Percentiles rank a stretch among this genome's conserved stretches.
These are phyloP conservation scores for Tolypocladium ophioglossoides DNA, from an alignment of 2,329 filamentous ascomycete genomes.

Conservation along the genomic window DNA sequence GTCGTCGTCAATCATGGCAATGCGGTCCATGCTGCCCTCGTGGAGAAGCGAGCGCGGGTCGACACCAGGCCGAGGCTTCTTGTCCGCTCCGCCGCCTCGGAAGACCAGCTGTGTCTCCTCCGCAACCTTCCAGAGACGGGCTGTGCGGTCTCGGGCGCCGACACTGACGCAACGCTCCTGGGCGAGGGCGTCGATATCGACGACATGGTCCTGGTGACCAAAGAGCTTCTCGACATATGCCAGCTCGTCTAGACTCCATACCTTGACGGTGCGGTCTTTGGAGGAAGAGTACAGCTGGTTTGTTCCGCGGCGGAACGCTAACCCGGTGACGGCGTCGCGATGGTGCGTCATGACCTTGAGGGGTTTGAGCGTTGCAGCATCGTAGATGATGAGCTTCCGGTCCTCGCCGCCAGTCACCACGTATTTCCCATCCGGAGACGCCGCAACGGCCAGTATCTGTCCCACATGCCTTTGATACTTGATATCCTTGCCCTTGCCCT, in stretches of 20 bases:
- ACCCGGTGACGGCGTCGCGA: conserved; percentile 72
- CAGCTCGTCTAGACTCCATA: conserved; percentile 85
- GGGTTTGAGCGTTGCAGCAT: conserved; percentile 67
- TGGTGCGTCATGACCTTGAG: conserved; percentile 85
- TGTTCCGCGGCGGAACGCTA: conserved; percentile 77
- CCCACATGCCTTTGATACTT: conserved; percentile 68
- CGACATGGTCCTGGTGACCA: conserved; percentile 85
- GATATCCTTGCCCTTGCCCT: conserved; percentile 48
- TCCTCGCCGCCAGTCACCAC: conserved; percentile 86
- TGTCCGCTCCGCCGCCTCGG: conserved; percentile 63
- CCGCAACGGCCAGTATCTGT: conserved; percentile 72
- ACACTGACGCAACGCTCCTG: conserved; percentile 87
- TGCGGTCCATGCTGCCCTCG: conserved; percentile 82
- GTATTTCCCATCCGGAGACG: conserved; percentile 80
- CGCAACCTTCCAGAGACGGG: conserved; percentile 88
- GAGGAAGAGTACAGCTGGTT: conserved; percentile 91
- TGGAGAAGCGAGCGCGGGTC: conserved; percentile 45
- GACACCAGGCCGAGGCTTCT: conserved; percentile 31
- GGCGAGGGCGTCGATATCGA: conserved; percentile 72
- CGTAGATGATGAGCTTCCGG: conserved; percentile 77
- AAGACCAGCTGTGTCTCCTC: conserved; percentile 96
- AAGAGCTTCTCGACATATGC: conserved; percentile 95
- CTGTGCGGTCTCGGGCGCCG: conserved; percentile 82
- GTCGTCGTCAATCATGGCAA: conserved; percentile 80
- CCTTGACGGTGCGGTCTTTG: conserved; percentile 86